These are phyloP conservation scores for Phyllosticta citribraziliensis DNA, from an alignment of 2,329 filamentous ascomycete species.

Conservation along the genomic window DNA sequence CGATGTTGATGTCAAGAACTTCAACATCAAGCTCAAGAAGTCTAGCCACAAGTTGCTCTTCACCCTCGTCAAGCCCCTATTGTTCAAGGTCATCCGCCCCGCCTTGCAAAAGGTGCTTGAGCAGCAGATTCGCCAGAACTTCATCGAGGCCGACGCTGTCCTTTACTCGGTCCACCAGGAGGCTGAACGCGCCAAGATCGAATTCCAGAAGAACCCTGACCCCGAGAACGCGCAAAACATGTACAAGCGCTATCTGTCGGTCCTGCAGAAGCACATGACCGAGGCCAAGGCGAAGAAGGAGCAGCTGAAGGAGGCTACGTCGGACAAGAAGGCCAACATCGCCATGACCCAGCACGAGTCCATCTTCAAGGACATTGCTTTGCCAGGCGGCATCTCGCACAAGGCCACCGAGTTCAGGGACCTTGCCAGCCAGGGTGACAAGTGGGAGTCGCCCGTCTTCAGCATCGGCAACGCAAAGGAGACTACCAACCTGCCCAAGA, in stretches of 20 bases:
- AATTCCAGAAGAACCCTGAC: constrained; percentile 52
- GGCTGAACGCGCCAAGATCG: constrained; percentile 60
- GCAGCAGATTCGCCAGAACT: constrained; percentile 77
- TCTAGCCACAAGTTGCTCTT: constrained; percentile 94
- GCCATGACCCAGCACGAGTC: constrained; percentile 82
- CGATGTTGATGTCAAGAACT: constrained; percentile 67
- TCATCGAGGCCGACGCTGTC: constrained; percentile 62
- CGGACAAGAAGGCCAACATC: constrained; percentile 68
- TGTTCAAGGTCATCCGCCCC: constrained; percentile 75
- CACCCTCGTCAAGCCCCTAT: constrained; percentile 71
- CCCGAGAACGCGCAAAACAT: constrained; percentile 70
- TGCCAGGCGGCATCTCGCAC: constrained; percentile 80
- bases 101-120: constrained; percentile 80
- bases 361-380: constrained; percentile 78
- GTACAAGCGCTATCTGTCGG: constrained; percentile 73
- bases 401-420: constrained; percentile 94
- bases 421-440: constrained; percentile 75
- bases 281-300: constrained; percentile 72
- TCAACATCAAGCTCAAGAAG: constrained; percentile 84
- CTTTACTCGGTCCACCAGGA: constrained; percentile 73
- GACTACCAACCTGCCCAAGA: constrained; percentile 59
- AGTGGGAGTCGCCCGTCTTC: constrained; percentile 93
- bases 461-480: constrained; percentile 68
- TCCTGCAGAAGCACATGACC: constrained; percentile 62
- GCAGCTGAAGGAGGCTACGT: constrained; percentile 34